Base-by-base conservation (phyloP, 2,329 filamentous ascomycete species). In the Diaporthe vaccinii region DNA sequence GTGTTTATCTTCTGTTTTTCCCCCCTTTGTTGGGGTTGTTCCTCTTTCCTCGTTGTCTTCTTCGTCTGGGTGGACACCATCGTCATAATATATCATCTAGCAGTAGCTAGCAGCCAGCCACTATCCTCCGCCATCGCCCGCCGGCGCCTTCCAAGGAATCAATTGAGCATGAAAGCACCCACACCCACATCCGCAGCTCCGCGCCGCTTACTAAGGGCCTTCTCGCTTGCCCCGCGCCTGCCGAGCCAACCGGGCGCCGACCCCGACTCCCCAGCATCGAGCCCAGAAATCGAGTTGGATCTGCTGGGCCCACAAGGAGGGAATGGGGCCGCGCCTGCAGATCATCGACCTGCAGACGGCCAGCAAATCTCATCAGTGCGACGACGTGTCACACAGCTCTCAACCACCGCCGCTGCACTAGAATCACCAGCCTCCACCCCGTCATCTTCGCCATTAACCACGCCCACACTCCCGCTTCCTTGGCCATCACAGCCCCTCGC, bases 231-330 rank as follows among this genome's bases (percentile, higher is more conserved):
- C 49, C 44, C 74, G 25, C 62, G 57, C 61, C 72, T 51, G 44
- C 53, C 74, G 34, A 74, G 70, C 57, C 71, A 44, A 41, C 28
- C 62, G 67, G 67, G 49, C 67, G 20, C 36, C 53, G 67, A 22
- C 28, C n/a, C 68, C 58, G 25, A 28, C 34, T 39, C 25, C 36
- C 31, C 59, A 36, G 53, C 61, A 17, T 22, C 41, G 41, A 53
- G 41, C 58, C 46, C 31, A 28, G 67, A 20, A 28, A 74, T 75
- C 59, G 75, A 76, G 41, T 55, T 76, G 69, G 62, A 73, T 53
- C 70, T 73, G 34, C 69, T 76, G 9, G 62, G 44, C 25, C 58
- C 62, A 61, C 73, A 67, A 67, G 62, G n/a, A n/a, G 36, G 44
- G 7, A 15, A 25, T n/a, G 55, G 46, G 34, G 62, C 36, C 58